These are phyloP conservation scores for Cordyceps tenuipes DNA, from an alignment of 2,329 filamentous ascomycete species.

Conservation along the genomic window DNA sequence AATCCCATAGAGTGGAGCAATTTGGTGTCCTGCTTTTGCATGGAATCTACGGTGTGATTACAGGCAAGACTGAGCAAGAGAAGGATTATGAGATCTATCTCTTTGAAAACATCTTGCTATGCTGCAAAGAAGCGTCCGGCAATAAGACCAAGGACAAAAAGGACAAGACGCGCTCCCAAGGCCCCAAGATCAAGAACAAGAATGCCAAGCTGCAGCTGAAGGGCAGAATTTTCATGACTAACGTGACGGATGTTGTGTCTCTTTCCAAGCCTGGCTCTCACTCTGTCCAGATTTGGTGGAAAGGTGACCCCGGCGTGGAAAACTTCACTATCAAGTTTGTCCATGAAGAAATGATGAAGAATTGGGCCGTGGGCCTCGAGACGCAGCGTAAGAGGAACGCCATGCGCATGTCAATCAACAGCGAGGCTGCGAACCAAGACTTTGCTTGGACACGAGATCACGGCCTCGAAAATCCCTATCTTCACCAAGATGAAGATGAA, in stretches of 20 bases:
- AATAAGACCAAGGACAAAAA: slow-evolving; percentile 77
- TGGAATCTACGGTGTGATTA: slow-evolving; percentile 86
- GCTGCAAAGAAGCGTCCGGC: slow-evolving; percentile 88
- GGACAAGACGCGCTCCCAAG: slow-evolving; percentile 49
- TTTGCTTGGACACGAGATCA: slow-evolving; percentile 73
- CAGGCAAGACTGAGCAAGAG: slow-evolving; percentile 81
- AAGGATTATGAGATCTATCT: slow-evolving; percentile 98
- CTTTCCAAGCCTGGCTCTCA: slow-evolving; percentile 84
- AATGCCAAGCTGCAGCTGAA: slow-evolving; percentile 87
- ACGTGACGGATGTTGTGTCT: slow-evolving; percentile 90
- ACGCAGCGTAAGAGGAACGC: slow-evolving; percentile 59
- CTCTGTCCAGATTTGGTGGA: slow-evolving; percentile 97
- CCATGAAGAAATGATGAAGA: slow-evolving; percentile 87
- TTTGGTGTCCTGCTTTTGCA: slow-evolving; percentile 85
- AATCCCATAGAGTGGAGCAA: slow-evolving; percentile 80
- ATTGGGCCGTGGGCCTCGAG: slow-evolving; percentile 78
- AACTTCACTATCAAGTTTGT: slow-evolving; percentile 92
- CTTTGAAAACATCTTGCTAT: slow-evolving; percentile 89
- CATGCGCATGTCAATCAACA: slow-evolving; percentile 37
- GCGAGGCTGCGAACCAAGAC: slow-evolving; percentile 53
- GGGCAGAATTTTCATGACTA: slow-evolving; percentile 97
- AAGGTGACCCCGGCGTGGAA: slow-evolving; percentile 88
- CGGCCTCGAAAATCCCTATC: slow-evolving; percentile 75
- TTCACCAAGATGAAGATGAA: slow-evolving; percentile 53
- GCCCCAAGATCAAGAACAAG: slow-evolving; percentile 51